Percentiles rank a stretch among this genome's conserved stretches.
Conservation (phyloP, 345 rosid species). For the sweet orange (Citrus sinensis) region DVS_A1.0 CM039165.1:32528501-32529000, state of each 20-base stretch:
- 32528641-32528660: not conserved
- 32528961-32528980: slow-evolving; percentile 83
- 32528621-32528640: not conserved
- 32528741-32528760: not conserved
- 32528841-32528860: slow-evolving; percentile 97
- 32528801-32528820: slow-evolving; percentile 19
- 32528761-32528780: not conserved
- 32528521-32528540: not conserved
- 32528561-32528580: not conserved
- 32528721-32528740: slow-evolving; percentile 1
- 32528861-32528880: slow-evolving; percentile 73
- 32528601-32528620: not conserved
- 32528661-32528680: slow-evolving; percentile 10
- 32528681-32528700: not conserved
- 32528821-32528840: slow-evolving; percentile 46
- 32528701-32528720: not conserved
- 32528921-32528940: slow-evolving; percentile 92
- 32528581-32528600: not conserved
- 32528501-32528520: not conserved
- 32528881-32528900: slow-evolving; percentile 58
- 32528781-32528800: not conserved
- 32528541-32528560: not conserved
- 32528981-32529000: slow-evolving; percentile 55
- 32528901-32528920: slow-evolving; percentile 97
- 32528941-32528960: slow-evolving; percentile 95